Evolutionary conservation across 805 yeast species (phyloP).

Genomic region (Dipodascus albidus): DNA sequence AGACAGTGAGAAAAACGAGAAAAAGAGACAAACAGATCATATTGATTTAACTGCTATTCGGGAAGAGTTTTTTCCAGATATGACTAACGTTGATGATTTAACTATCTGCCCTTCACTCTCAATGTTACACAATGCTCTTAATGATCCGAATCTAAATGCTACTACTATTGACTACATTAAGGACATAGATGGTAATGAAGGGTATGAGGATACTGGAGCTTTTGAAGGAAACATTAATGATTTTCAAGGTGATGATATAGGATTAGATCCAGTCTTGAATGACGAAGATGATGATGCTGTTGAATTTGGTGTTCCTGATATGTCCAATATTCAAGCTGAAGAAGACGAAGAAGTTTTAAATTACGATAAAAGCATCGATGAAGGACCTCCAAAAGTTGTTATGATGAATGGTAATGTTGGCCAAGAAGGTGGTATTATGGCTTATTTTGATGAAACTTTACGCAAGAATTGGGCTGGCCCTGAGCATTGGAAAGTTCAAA

Average conservation of each 20-base stretch:
- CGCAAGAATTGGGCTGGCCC: slow-evolving; percentile 80
- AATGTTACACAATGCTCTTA: slow-evolving; percentile 46
- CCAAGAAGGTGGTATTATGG: slow-evolving; percentile 46
- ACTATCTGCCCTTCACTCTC: slow-evolving; percentile 61
- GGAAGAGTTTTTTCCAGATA: slow-evolving; percentile 16
- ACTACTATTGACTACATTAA: slow-evolving; percentile 7
- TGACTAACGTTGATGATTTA: slow-evolving; percentile 12
- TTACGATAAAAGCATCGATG: background rate
- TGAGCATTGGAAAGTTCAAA: slow-evolving; percentile 79
- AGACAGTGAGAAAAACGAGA: slow-evolving; percentile 29
- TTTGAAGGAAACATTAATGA: slow-evolving; percentile 9
- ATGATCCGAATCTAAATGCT: slow-evolving; percentile 17
- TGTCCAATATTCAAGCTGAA: background rate
- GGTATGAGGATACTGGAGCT: slow-evolving; percentile 18
- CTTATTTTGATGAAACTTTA: slow-evolving; percentile 68
- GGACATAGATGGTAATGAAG: slow-evolving; percentile 28
- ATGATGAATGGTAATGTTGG: background rate
- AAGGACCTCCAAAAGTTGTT: background rate
- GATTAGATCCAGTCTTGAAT: slow-evolving; percentile 10
- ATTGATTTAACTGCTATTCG: slow-evolving; percentile 18
- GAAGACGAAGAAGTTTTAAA: background rate
- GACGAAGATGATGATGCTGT: background rate
- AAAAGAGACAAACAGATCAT: slow-evolving; percentile 22
- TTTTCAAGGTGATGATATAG: slow-evolving; percentile 11
- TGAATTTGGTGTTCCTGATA: background rate